Base-by-base conservation (phyloP, 768 basidiomycete species). In the Trametes cinnabarina region DNA sequence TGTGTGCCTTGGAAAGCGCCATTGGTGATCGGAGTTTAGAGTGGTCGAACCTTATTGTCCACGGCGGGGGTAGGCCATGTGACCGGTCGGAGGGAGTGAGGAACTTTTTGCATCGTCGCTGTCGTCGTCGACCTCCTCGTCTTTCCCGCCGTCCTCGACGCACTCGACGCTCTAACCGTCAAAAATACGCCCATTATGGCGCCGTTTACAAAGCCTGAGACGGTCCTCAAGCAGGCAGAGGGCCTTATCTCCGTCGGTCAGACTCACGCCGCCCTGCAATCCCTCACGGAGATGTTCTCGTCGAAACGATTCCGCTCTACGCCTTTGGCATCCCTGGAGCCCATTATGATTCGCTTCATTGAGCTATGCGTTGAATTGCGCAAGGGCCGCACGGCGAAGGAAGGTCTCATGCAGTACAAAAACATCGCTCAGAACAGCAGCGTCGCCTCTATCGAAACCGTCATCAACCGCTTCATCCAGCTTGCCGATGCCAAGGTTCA, bases 391-490 rank as follows among this genome's bases (percentile, higher is more conserved):
- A 88, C 91, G 25, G 95, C 94, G 22, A 94, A 96, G 73, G 94
- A 95, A 69, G 95, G 93, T 22, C 84, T 98, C 47, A 92, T 96
- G 86, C 89, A 93, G 69, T 97, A 92, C 83, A 98, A 97, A 78
- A 98, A 98, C 71, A 94, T 97, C 65, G 94, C 94, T 0, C 96
- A 99, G 69, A 94, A 95, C 66, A 86, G 88, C 20, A 92, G 84
- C 71, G 93, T 98, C 40, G 84, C 82, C 47, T 92, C 90, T 61
- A 95, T 99, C 70, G 96, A 99, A 72, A 78, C 82, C 46, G 94
- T 98, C 67, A 88, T 99, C 68, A 89, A 86, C 61, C 80, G 82
- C 43, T 96, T 98, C 69, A 81, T 99, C 64, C 78, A 83, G 57
- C 79, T 92, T 28, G 83, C 92, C 3, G 90, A 92, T 67, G 79